phyloP scores from a whole-genome alignment of 805 yeast species.

The Kodamaea sagamina region DNA sequence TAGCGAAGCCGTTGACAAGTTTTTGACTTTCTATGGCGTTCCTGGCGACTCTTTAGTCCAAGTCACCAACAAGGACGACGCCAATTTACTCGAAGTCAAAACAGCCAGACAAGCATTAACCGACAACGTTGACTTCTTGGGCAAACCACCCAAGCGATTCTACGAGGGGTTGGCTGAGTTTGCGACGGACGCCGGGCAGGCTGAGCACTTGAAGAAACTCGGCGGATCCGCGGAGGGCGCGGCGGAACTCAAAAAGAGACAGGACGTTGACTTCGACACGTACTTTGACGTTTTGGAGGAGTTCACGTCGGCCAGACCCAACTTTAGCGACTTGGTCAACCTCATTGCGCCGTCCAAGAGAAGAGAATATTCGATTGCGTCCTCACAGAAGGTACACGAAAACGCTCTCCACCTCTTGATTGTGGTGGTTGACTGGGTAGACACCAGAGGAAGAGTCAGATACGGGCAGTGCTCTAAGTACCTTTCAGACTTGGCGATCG shows the following conservation, averaged over 20 bases:
- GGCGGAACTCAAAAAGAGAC: constrained; percentile 75
- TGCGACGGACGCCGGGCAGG: constrained; percentile 71
- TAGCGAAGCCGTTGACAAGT: constrained; percentile 60
- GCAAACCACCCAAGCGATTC: constrained; percentile 94
- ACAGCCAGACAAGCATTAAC: constrained; percentile 79
- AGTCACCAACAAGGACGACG: constrained; percentile 68
- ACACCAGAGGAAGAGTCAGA: constrained; percentile 79
- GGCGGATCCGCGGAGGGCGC: constrained; percentile 79
- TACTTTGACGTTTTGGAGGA: constrained; percentile 80
- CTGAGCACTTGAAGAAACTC: constrained; percentile 58
- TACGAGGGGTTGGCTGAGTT: constrained; percentile 77
- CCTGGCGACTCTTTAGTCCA: constrained; percentile 68
- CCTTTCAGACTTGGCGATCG: constrained; percentile 74
- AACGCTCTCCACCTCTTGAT: constrained; percentile 87
- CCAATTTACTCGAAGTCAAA: constrained; percentile 62
- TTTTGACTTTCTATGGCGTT: constrained; percentile 70
- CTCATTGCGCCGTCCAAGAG: constrained; percentile 87
- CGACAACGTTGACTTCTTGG: constrained; percentile 84
- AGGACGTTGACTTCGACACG: constrained; percentile 79
- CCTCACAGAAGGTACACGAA: constrained; percentile 90
- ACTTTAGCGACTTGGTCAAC: constrained; percentile 64
- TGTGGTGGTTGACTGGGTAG: constrained; percentile 96
- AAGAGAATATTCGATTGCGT: constrained; percentile 97
- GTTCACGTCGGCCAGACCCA: constrained; percentile 81
- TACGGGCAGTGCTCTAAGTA: constrained; percentile 94